A percentile compares a stretch with the other conserved stretches of the same genome.
Conservation (phyloP, 2,329 filamentous ascomycete species). For the Penicillium griseofulvum region DNA sequence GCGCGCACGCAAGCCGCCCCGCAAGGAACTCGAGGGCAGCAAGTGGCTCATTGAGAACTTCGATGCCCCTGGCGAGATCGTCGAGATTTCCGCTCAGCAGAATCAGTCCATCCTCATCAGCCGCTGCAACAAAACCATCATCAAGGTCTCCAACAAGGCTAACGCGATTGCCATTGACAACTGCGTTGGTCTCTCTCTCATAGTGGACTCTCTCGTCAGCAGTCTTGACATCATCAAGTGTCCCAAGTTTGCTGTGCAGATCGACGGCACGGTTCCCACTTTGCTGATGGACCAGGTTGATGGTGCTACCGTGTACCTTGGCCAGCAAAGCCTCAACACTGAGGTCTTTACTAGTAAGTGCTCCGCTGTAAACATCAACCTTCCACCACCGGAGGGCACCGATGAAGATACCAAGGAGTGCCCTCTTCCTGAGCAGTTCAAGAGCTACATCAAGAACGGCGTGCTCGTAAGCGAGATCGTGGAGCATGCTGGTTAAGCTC, state of each 20-base stretch:
- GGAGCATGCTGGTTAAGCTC: conserved; percentile 73
- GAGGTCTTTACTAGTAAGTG: conserved; percentile 91
- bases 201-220: conserved; percentile 85
- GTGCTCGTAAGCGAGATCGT: conserved; percentile 90
- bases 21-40: conserved; percentile 77
- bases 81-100: conserved; percentile 78
- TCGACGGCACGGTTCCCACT: conserved; percentile 80
- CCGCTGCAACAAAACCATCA: conserved; percentile 84
- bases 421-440: conserved; percentile 84
- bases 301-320: conserved; percentile 81
- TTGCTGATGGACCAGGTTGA: conserved; percentile 92
- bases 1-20: conserved; percentile 76
- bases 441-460: conserved; percentile 73
- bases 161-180: conserved; percentile 98
- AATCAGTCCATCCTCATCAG: conserved; percentile 89
- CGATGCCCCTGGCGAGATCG: conserved; percentile 69
- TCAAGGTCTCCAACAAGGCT: conserved; percentile 87
- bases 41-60: conserved; percentile 98
- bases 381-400: conserved; percentile 64
- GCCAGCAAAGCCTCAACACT: conserved; percentile 71
- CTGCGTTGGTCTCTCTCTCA: conserved; percentile 75
- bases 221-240: conserved; percentile 95
- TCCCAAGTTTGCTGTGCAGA: conserved; percentile 89
- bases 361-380: conserved; percentile 79
- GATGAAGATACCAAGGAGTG: conserved; percentile 84